Base-by-base conservation (phyloP, 31 red algal genomes). In the Odonthalia washingtoniensis region DNA sequence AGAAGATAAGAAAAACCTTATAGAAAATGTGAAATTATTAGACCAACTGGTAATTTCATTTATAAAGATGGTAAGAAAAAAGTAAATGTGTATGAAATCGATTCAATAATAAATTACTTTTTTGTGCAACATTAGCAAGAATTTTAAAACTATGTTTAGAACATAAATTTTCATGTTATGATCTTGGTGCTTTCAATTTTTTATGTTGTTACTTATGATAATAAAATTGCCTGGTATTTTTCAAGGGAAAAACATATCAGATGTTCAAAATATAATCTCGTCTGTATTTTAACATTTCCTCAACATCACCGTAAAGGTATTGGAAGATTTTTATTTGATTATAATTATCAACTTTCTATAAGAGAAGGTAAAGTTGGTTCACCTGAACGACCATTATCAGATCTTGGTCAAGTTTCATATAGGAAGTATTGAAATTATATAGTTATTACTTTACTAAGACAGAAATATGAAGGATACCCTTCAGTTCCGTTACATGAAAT, bases 241-340 rank as follows among this genome's bases (percentile, higher is more conserved):
- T 91, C 88, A 0, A 96, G 92, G 70, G 89, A 96, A 46, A 92
- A 96, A 46, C 81, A 85, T 17, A 53, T 73, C 16, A 75, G 73
- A 37, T 28, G 35, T 1, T 89, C 84, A 46, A 77, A 88, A 5
- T 96, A 76, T 60, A 96, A 96, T 52, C 60, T 96, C 9, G 94
- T 89, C 31, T 96, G 94, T 40, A 96, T 96, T 75, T 39, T 96
- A n/a, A 93, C 90, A 34, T 77, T 96, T 31, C 94, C 94, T n/a
- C 94, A 80, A 27, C 89, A 96, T 72, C 94, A 96, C 53, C 74
- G 84, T 4, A 96, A 96, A 41, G 94, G 94, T 1, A 40, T 91
- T 65, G 94, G 94, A 35, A 63, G 79, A 31, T 96, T 96, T 77
- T 46, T 96, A 27, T 89, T 96, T 26, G 74, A 89, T 1, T 61